Conservation (phyloP, 257 asterid species). For the Penstemon eatonii region DNA sequence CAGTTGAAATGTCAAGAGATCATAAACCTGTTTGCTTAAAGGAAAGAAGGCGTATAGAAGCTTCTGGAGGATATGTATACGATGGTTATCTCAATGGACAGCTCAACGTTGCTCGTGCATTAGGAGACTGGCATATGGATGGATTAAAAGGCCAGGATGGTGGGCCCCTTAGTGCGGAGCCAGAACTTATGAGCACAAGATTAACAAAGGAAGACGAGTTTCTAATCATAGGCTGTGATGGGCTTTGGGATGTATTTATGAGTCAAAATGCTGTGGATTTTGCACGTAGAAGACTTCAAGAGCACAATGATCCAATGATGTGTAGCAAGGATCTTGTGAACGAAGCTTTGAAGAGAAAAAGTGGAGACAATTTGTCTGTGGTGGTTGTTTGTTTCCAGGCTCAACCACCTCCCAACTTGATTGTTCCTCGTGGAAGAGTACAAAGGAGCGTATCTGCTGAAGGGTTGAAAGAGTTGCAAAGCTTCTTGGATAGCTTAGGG, state of each 20-base stretch:
- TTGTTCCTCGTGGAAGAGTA: conserved; percentile 75
- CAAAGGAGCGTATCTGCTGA: conserved; percentile 92
- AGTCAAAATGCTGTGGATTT: conserved; percentile 96
- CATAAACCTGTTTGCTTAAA: conserved; percentile 68
- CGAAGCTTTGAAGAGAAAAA: conserved; percentile 88
- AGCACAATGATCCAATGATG: conserved; percentile 75
- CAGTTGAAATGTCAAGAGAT: conserved; percentile 95
- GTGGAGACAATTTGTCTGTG: conserved; percentile 81
- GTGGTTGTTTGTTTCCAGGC: conserved; percentile 85
- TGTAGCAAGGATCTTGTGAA: conserved; percentile 84
- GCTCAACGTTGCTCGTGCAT: conserved; percentile 88
- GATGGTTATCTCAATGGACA: conserved; percentile 96
- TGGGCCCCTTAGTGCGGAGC: conserved; percentile 95
- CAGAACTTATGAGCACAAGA: conserved; percentile 74
- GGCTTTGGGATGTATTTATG: conserved; percentile 92
- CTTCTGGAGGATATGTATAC: conserved; percentile 81
- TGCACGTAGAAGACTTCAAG: conserved; percentile 88
- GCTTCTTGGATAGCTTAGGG: conserved; percentile 72
- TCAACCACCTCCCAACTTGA: conserved; percentile 70
- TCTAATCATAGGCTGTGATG: conserved; percentile 88
- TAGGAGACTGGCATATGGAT: conserved; percentile 97
- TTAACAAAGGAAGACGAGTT: conserved; percentile 89
- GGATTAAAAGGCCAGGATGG: conserved; percentile 66
- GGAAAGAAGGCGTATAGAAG: conserved; percentile 80
- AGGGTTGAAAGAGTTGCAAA: conserved; percentile 83